Conservation (phyloP, 805 yeast species). For the Candida broadrunensis region DNA sequence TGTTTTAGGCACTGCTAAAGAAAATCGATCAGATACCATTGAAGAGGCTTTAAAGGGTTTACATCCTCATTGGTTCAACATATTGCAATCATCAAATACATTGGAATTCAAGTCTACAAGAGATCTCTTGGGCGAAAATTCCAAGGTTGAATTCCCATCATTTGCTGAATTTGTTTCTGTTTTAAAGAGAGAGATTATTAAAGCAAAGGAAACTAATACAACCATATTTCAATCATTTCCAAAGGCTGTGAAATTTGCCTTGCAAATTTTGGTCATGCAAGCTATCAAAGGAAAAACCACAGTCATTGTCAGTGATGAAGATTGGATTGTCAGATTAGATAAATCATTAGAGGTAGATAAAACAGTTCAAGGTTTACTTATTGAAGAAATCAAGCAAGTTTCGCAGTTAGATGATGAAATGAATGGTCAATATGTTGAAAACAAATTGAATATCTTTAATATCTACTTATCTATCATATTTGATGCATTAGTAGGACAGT, state of each 20-base stretch:
- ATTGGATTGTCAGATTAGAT: constrained; percentile 69
- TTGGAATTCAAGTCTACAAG: constrained; percentile 40
- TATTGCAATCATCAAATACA: constrained; percentile 45
- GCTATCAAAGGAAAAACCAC: constrained; percentile 51
- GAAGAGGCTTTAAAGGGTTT: constrained; percentile 81
- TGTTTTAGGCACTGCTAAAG: constrained; percentile 56
- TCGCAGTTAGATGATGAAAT: constrained; percentile 13
- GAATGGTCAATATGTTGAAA: constrained; percentile 11
- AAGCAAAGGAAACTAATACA: constrained; percentile 16
- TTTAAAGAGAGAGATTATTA: constrained; percentile 18
- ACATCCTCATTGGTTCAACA: constrained; percentile 76
- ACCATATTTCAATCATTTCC: constrained; percentile 27
- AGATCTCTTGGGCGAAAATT: constrained; percentile 42
- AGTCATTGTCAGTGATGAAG: constrained; percentile 64
- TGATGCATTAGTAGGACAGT: constrained; percentile 30
- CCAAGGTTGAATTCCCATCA: constrained; percentile 50
- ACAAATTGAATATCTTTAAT: constrained; percentile 16
- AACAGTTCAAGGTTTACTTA: constrained; percentile 34
- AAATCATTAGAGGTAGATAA: constrained; percentile 66
- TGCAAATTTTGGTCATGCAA: constrained; percentile 64
- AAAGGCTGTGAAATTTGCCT: constrained; percentile 49
- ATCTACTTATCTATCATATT: constrained; percentile 29
- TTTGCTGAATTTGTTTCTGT: constrained; percentile 40
- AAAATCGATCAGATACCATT: constrained; percentile 65
- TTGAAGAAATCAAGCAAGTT: constrained; percentile 15